Conservation (phyloP, 1,284 basidiomycete genomes). For the Cutaneotrichosporon spelunceum region DNA sequence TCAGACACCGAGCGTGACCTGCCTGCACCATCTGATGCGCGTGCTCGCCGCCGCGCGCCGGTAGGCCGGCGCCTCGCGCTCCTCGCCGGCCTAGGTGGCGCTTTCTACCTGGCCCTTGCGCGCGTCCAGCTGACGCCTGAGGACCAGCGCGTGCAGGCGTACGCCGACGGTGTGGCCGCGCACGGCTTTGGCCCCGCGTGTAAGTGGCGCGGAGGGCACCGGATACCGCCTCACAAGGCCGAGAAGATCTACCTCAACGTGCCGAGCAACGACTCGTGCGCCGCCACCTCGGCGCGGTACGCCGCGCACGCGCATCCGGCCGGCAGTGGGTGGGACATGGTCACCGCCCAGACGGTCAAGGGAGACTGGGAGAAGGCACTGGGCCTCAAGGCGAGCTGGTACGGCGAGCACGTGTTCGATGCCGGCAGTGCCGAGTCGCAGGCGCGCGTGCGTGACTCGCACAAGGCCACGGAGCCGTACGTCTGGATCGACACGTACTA, state of each 20-base stretch:
- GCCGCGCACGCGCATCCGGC: conserved; percentile 47
- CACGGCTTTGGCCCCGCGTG: not conserved
- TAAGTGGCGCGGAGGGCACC: not conserved
- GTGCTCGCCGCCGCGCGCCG: not conserved
- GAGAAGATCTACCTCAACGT: conserved; percentile 48
- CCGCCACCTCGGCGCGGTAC: conserved; percentile 42
- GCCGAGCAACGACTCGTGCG: conserved; percentile 41
- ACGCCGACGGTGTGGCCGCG: not conserved
- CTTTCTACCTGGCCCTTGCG: not conserved
- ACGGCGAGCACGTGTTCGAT: conserved; percentile 46
- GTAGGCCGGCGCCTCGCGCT: not conserved
- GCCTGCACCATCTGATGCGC: not conserved
- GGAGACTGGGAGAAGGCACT: conserved; percentile 49
- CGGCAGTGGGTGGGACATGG: conserved; percentile 48
- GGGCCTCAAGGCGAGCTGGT: conserved; percentile 41
- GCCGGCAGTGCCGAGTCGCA: conserved; percentile 45
- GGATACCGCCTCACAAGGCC: conserved; percentile 32
- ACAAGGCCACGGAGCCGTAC: conserved; percentile 23
- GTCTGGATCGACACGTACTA: conserved; percentile 62
- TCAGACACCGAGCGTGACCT: not conserved
- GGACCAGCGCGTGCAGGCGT: not conserved
- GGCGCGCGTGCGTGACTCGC: conserved; percentile 27
- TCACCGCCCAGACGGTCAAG: conserved; percentile 49
- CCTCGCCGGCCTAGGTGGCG: not conserved
- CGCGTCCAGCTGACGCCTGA: not conserved